Conservation (phyloP, 163 green algal genomes). For the Chlamydomonas reinhardtii region DNA sequence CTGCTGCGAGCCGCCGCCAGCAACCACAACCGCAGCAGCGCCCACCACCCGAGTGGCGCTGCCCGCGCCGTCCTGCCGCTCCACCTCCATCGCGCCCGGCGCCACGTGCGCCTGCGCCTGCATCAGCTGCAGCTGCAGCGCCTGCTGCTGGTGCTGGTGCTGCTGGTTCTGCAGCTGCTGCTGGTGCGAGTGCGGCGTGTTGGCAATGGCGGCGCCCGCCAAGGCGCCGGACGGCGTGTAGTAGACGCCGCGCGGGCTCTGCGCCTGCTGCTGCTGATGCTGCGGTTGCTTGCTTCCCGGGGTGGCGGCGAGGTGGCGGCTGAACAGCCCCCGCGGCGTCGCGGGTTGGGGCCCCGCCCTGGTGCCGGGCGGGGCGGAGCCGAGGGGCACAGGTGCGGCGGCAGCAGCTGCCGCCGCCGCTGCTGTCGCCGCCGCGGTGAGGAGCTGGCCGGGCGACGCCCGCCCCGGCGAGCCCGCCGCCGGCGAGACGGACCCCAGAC, state of each 20-base stretch:
- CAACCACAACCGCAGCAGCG: too few relatives aligned
- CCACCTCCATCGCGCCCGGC: background rate
- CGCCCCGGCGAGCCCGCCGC: background rate
- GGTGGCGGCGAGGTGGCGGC: too few relatives aligned
- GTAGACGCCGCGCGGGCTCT: too few relatives aligned
- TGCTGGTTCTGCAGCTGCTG: background rate
- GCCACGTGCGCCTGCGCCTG: background rate
- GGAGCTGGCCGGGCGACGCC: background rate
- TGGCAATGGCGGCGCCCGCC: background rate
- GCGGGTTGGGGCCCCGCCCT: background rate
- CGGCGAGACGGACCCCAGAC: too few relatives aligned
- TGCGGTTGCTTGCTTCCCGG: too few relatives aligned
- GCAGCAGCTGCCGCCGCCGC: background rate
- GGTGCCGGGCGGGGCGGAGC: background rate
- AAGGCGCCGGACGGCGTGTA: background rate
- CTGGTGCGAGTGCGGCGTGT: background rate
- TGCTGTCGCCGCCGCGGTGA: too few relatives aligned
- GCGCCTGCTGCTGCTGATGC: too few relatives aligned
- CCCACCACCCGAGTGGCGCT: too few relatives aligned
- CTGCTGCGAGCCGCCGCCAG: too few relatives aligned
- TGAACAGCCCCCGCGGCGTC: background rate
- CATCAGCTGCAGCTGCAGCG: background rate
- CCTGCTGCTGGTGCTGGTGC: background rate
- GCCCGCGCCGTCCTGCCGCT: background rate
- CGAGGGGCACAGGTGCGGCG: background rate